Percentiles rank a stretch among this genome's conserved stretches.
Conservation (phyloP, 1,284 basidiomycete species). For the Stygiomarasmius scandens region DNA sequence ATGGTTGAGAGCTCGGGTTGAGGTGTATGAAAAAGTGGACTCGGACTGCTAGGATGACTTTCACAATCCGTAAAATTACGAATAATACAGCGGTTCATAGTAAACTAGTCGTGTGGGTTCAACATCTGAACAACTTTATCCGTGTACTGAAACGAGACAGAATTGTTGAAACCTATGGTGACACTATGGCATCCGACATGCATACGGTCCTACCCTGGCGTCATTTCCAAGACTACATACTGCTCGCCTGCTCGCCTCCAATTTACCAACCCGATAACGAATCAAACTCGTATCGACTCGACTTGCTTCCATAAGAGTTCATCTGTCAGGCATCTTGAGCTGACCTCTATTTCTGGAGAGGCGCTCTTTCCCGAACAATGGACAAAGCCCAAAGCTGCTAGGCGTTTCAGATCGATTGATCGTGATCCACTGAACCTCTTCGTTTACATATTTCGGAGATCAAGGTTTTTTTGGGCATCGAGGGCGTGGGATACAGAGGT, state of each 20-base stretch:
- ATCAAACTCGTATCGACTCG: not conserved
- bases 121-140: too few species aligned
- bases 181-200: not conserved
- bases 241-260: not conserved
- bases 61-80: too few species aligned
- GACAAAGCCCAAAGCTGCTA: not conserved
- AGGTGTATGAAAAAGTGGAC: too few species aligned
- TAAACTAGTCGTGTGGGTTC: too few species aligned
- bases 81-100: too few species aligned
- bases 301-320: slow-evolving; percentile 1
- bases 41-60: too few species aligned
- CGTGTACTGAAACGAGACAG: too few species aligned
- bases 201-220: not conserved
- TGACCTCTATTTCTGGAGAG: slow-evolving; percentile 1
- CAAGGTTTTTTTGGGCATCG: not conserved
- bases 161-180: not conserved
- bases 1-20: too few species aligned
- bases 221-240: slow-evolving; percentile 6
- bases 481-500: not conserved
- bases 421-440: not conserved
- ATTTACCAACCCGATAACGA: not conserved
- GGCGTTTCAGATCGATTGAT: slow-evolving; percentile 2
- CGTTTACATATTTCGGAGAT: not conserved
- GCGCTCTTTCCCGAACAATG: slow-evolving; percentile 5
- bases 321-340: slow-evolving; percentile 9